These are phyloP conservation scores for Diaporthe citri DNA, from an alignment of 2,329 filamentous ascomycete genomes.

Conservation along the genomic window DNA sequence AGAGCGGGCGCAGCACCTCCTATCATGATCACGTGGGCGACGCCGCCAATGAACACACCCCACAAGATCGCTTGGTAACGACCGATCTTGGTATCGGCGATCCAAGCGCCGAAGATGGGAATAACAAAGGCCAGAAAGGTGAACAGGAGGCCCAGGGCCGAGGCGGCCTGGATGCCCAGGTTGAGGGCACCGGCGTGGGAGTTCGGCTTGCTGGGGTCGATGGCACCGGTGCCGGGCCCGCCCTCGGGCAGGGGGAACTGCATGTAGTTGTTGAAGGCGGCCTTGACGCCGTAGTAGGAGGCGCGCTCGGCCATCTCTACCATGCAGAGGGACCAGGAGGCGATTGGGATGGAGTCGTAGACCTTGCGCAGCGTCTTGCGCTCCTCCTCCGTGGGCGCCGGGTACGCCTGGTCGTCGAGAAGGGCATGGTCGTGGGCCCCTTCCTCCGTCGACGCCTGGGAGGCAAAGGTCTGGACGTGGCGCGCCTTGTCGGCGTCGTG, in stretches of 20 bases:
- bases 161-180: constrained; percentile 61
- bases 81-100: constrained; percentile 75
- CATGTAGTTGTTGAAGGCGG: constrained; percentile 68
- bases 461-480: constrained; percentile 8
- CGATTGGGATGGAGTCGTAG: constrained; percentile 56
- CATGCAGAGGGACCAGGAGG: constrained; percentile 61
- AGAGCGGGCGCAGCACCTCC: constrained; percentile 72
- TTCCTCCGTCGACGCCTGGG: constrained; percentile 1
- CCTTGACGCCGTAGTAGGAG: constrained; percentile 64
- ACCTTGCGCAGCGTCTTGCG: constrained; percentile 59
- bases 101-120: constrained; percentile 64
- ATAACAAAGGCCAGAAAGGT: constrained; percentile 64
- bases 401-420: constrained; percentile 45
- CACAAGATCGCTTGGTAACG: constrained; percentile 75
- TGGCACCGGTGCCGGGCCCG: constrained; percentile 51
- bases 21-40: constrained; percentile 75
- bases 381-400: constrained; percentile 62
- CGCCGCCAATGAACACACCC: constrained; percentile 67
- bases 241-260: constrained; percentile 64
- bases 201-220: constrained; percentile 48
- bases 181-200: constrained; percentile 63
- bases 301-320: constrained; percentile 66
- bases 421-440: constrained; percentile 5
- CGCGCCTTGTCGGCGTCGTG: constrained; percentile 13
- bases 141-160: constrained; percentile 60